A percentile compares a stretch with the other conserved stretches of the same genome.
Conservation (phyloP, 257 asterid genomes). For the Sherardia arvensis region DNA sequence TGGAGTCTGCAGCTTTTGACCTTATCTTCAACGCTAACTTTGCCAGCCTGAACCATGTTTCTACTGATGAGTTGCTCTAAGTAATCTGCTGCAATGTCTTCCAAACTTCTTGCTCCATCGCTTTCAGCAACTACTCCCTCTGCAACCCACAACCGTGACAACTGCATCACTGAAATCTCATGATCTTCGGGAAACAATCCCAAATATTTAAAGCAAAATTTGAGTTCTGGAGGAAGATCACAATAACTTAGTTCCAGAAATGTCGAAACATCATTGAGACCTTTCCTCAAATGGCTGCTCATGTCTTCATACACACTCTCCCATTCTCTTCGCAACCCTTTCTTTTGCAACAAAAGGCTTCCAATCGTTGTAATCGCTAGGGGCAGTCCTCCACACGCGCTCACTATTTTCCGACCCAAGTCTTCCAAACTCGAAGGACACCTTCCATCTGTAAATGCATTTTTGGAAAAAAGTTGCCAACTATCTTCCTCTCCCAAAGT, state of each 20-base stretch:
- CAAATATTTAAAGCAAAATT: constrained; percentile 15
- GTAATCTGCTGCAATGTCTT: constrained; percentile 8
- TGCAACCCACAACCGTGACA: constrained; percentile 13
- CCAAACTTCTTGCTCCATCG: neutral
- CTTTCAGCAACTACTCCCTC: constrained; percentile 9
- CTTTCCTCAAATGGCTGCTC: neutral
- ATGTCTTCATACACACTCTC: constrained; percentile 6
- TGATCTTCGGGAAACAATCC: constrained; percentile 10
- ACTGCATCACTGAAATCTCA: constrained; percentile 1
- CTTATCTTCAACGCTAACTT: neutral
- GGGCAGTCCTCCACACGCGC: constrained; percentile 17
- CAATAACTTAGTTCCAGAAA: constrained; percentile 17
- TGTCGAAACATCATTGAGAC: neutral
- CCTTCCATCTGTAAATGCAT: neutral
- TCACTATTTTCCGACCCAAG: constrained; percentile 17
- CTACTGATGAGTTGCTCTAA: constrained; percentile 8
- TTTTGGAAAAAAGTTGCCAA: constrained; percentile 21
- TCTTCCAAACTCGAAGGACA: constrained; percentile 14
- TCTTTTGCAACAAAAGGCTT: constrained; percentile 9
- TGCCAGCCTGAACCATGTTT: constrained; percentile 11
- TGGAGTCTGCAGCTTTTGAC: constrained; percentile 7
- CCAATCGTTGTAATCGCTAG: constrained; percentile 17
- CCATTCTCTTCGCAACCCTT: constrained; percentile 16
- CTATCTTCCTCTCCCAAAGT: constrained; percentile 12
- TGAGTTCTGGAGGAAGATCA: constrained; percentile 11